A percentile compares a stretch with the other conserved stretches of the same genome.
Conservation (phyloP, 257 asterid species). For the Ajuga chamaepitys region DNA sequence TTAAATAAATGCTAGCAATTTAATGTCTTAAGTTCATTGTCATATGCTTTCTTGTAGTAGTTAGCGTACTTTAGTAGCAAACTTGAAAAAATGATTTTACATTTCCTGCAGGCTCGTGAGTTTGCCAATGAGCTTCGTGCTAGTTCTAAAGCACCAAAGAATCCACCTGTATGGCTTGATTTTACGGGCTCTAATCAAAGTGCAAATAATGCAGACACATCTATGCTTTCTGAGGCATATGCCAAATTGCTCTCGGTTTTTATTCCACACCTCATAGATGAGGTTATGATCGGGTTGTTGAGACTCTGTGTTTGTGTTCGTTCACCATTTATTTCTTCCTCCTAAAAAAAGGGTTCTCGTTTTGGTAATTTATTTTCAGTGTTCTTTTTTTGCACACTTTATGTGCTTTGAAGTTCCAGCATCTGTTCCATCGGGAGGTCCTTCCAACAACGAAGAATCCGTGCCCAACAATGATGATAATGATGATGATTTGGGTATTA, state of each 20-base stretch:
- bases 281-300: constrained; percentile 40
- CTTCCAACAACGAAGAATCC: constrained; percentile 33
- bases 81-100: constrained; percentile 13
- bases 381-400: constrained; percentile 89
- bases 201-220: constrained; percentile 64
- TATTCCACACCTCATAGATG: constrained; percentile 92
- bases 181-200: constrained; percentile 62
- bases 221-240: constrained; percentile 81
- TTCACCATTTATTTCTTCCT: neutral
- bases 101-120: constrained; percentile 76
- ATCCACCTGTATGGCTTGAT: constrained; percentile 85
- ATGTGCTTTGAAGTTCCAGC: constrained; percentile 96
- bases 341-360: neutral
- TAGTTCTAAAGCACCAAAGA: constrained; percentile 68
- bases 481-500: constrained; percentile 62
- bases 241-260: constrained; percentile 78
- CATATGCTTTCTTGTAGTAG: neutral
- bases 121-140: constrained; percentile 97
- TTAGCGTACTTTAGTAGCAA: constrained; percentile 1
- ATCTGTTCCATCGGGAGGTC: constrained; percentile 62
- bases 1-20: neutral
- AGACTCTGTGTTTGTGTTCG: constrained; percentile 5
- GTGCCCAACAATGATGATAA: constrained; percentile 28
- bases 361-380: constrained; percentile 37
- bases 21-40: neutral